Evolutionary conservation across 1,284 basidiomycete genomes (phyloP), one percentile per base, ranked within the genome.

Genomic region (Microbotryum intermedium): DNA sequence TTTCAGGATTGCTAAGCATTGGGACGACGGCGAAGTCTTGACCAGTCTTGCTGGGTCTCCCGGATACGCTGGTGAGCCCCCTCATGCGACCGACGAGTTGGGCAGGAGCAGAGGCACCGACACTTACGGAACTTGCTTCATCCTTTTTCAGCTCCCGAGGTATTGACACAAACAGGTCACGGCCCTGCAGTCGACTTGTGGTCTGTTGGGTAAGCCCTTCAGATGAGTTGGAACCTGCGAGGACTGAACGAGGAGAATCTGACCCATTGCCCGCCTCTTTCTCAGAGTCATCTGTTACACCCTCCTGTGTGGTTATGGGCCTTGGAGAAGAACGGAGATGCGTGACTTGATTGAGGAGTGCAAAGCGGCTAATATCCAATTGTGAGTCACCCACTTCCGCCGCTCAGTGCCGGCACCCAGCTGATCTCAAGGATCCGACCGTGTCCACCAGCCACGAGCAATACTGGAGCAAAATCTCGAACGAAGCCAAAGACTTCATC

Each of bases 151-250:
- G 69, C 69, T 3, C 74, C 73, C 28, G 94, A 98, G 74, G 88
- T 98, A 6, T 78, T 97, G 28, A 82, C 81, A 61, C 85, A 87
- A 69, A 75, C 81, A 45, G 90, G 90, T 0, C 92, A 98, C 72
- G 86, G 91, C 42, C 90, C 90, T 73, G 84, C 88, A 7, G 92
- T 97, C 11, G 94, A 97, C 74, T 77, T 94, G 46, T 97, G 94
- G 94, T 86, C 86, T 53, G 85, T 86, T 11, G 94, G 94, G 87
- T 89, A 67, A 57, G 82, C 76, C 13, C n/a, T 44, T 26, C 34
- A 9, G 11, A 29, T 45, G 34, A 34, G 13, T 39, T 5, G 3
- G 18, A 16, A 16, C 34, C 34, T 16, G 34, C 13, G 34, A 16
- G 13, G 29, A 30, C 5, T 10, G 29, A 30, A 10, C 10, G 29